These are phyloP conservation scores for Rhodofomes roseus DNA, from an alignment of 1,284 basidiomycete species.

Conservation along the genomic window DNA sequence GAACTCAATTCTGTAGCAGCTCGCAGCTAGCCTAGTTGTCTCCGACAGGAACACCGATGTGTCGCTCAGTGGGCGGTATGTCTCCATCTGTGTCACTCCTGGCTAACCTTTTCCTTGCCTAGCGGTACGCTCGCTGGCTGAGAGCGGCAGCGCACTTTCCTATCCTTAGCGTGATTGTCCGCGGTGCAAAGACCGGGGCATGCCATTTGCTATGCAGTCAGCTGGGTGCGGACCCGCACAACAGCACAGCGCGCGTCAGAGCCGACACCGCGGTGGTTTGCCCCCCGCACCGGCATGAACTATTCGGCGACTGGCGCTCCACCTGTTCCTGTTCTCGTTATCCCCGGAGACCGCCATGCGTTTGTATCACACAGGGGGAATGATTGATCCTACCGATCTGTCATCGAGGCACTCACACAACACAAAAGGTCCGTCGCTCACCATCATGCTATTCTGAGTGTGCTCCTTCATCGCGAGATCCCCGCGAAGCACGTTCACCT, in stretches of 20 bases:
- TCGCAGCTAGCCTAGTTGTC: neutral
- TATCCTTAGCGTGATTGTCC: neutral
- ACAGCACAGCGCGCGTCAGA: too few relatives aligned
- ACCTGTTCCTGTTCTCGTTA: neutral
- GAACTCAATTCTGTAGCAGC: too few relatives aligned
- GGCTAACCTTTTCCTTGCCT: neutral
- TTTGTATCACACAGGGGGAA: neutral
- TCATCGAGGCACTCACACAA: neutral
- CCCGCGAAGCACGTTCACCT: neutral
- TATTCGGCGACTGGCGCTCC: neutral
- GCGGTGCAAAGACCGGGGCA: neutral
- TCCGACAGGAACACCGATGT: neutral
- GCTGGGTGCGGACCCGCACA: too few relatives aligned
- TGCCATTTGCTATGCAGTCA: neutral
- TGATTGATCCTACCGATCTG: neutral
- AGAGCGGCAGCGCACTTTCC: neutral
- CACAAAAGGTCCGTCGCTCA: neutral
- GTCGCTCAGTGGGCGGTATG: neutral
- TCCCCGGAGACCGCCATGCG: neutral
- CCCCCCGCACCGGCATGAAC: neutral
- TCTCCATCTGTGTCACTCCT: too few relatives aligned
- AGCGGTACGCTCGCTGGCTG: neutral
- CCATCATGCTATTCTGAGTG: too few relatives aligned
- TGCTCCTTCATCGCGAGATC: neutral
- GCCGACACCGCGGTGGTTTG: too few relatives aligned